Percentiles rank a stretch among this genome's conserved stretches.
Conservation (phyloP, 768 basidiomycete genomes). For the Mycena crocata region DNA sequence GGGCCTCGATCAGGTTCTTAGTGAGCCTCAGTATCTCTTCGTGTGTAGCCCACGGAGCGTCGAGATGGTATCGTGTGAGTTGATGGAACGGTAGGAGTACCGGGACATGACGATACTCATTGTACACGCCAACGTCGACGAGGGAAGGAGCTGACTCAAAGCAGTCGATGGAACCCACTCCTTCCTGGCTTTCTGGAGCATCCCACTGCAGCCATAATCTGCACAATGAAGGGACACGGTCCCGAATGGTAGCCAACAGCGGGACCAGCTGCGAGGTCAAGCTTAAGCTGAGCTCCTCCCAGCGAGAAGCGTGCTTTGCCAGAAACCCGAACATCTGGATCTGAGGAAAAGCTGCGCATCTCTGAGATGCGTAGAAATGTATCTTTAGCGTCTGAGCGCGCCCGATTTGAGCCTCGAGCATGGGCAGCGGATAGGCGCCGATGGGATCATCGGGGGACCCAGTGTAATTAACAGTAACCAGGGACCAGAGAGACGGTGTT, state of each 20-base stretch:
- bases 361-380: neutral
- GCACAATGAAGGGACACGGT: neutral
- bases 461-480: neutral
- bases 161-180: neutral
- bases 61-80: conserved; percentile 3
- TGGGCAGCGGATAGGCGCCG: neutral
- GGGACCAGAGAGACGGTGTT: conserved; percentile 12
- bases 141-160: neutral
- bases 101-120: neutral
- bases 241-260: neutral
- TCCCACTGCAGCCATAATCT: neutral
- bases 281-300: conserved; percentile 1
- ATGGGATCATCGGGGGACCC: neutral
- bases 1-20: neutral
- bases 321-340: neutral
- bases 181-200: neutral
- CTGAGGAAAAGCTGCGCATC: neutral
- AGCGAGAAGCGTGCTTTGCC: neutral
- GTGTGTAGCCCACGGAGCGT: neutral
- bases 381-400: neutral
- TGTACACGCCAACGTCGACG: neutral
- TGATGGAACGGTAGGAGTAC: neutral
- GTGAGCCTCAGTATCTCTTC: neutral
- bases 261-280: neutral
- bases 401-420: neutral